These are phyloP conservation scores for Calocybe cyanea DNA, from an alignment of 768 basidiomycete genomes.

Conservation along the genomic window DNA sequence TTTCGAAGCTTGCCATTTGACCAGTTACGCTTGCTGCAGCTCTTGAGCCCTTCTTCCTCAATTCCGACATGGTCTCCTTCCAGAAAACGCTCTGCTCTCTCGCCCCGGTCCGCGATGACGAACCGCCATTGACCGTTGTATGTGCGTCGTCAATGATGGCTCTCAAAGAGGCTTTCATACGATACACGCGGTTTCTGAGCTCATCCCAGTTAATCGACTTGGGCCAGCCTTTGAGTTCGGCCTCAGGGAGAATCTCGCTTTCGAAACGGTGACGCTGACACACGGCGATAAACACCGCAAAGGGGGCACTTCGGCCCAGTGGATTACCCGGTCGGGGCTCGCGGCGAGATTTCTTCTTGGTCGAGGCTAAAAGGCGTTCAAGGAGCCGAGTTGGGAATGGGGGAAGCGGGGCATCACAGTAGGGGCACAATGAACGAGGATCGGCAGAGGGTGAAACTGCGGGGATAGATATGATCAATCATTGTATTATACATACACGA, in stretches of 20 bases:
- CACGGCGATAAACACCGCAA: conserved; percentile 58
- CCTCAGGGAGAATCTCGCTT: conserved; percentile 66
- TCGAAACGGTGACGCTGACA: conserved; percentile 83
- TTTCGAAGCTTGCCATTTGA: conserved; percentile 77
- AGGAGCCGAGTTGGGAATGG: conserved; percentile 56
- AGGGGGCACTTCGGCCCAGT: conserved; percentile 52
- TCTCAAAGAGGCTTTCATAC: conserved; percentile 43
- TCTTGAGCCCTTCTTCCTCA: conserved; percentile 62
- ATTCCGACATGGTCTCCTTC: conserved; percentile 58
- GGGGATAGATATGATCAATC: neutral
- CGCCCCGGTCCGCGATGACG: conserved; percentile 26
- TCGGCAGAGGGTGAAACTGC: conserved; percentile 54
- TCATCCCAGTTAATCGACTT: conserved; percentile 61
- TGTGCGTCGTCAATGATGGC: conserved; percentile 46
- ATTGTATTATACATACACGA: neutral
- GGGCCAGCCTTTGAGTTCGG: conserved; percentile 72
- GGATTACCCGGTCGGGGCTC: conserved; percentile 70
- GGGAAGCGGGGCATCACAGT: conserved; percentile 73
- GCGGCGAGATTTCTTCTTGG: conserved; percentile 48
- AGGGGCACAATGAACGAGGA: conserved; percentile 72
- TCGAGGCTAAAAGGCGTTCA: conserved; percentile 45
- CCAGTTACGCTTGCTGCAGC: conserved; percentile 64
- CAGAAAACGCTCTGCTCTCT: conserved; percentile 56
- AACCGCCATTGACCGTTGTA: conserved; percentile 18
- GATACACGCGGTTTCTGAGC: conserved; percentile 50